Evolutionary conservation across 2,329 filamentous ascomycete genomes (phyloP).

Genomic region (Aspergillus sp.): DNA sequence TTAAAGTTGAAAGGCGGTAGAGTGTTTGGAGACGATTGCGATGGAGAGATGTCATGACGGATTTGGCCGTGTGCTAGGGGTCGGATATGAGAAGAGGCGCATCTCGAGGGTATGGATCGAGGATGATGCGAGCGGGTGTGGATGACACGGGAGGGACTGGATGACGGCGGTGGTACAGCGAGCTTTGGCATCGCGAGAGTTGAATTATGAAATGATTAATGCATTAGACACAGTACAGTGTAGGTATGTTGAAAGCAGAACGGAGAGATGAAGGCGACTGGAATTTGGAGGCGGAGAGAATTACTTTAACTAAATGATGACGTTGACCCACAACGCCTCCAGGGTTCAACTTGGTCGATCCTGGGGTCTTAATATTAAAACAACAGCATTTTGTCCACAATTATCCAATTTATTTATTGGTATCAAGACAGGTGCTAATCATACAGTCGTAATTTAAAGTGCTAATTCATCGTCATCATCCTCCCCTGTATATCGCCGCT

Average conservation of each 20-base stretch:
- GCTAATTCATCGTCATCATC: slow-evolving; percentile 54
- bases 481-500: slow-evolving; percentile 63
- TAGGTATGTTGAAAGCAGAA: neutral
- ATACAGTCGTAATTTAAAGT: slow-evolving; percentile 12
- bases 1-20: slow-evolving; percentile 11
- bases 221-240: slow-evolving; percentile 3
- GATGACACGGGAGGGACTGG: slow-evolving; percentile 9
- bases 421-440: slow-evolving; percentile 4
- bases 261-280: neutral
- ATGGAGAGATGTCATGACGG: slow-evolving; percentile 33
- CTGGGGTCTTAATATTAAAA: neutral
- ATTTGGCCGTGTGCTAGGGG: slow-evolving; percentile 40
- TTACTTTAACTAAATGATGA: neutral
- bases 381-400: neutral
- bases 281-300: neutral
- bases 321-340: slow-evolving; percentile 1
- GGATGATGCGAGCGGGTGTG: slow-evolving; percentile 8
- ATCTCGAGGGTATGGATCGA: slow-evolving; percentile 6
- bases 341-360: neutral
- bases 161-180: neutral
- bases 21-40: slow-evolving; percentile 11
- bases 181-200: slow-evolving; percentile 15
- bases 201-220: neutral
- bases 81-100: slow-evolving; percentile 25
- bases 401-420: neutral